Conservation (phyloP, 352 stramenopile genomes). For the Globisporangium viniferum region DNA sequence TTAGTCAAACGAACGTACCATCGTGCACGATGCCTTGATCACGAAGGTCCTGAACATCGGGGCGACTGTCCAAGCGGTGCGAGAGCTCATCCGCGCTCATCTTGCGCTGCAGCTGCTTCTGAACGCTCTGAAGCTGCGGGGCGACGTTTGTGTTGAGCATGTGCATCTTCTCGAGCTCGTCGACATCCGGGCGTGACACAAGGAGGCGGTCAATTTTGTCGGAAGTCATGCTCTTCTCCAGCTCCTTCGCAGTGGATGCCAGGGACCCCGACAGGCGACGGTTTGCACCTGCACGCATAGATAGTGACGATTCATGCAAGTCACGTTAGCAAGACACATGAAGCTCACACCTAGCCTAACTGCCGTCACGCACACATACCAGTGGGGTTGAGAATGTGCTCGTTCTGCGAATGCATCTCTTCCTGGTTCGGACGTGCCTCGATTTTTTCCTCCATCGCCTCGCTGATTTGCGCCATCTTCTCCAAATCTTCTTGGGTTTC, state of each 20-base stretch:
- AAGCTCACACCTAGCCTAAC: neutral
- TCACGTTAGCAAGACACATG: neutral
- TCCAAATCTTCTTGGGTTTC: conserved; percentile 38
- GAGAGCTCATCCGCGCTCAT: conserved; percentile 75
- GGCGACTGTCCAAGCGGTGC: conserved; percentile 61
- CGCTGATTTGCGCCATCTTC: conserved; percentile 33
- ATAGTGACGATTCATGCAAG: too few species aligned
- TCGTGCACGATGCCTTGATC: conserved; percentile 65
- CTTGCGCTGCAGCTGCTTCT: conserved; percentile 71
- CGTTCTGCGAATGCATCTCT: conserved; percentile 45
- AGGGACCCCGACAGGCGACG: conserved; percentile 35
- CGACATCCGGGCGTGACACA: conserved; percentile 47
- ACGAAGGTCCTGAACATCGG: conserved; percentile 71
- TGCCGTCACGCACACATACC: conserved; percentile 9
- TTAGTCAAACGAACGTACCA: conserved; percentile 19
- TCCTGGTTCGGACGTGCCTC: conserved; percentile 43
- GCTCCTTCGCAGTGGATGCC: conserved; percentile 40
- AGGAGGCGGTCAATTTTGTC: conserved; percentile 75
- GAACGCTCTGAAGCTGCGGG: conserved; percentile 57
- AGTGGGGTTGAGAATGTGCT: conserved; percentile 50
- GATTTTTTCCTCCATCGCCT: conserved; percentile 43
- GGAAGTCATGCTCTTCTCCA: conserved; percentile 48
- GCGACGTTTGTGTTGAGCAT: conserved; percentile 55
- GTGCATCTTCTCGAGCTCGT: conserved; percentile 55
- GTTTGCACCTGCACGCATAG: conserved; percentile 22